phyloP scores from a whole-genome alignment of 169 alveolate genomes.

The Perkinsus chesapeaki region DNA sequence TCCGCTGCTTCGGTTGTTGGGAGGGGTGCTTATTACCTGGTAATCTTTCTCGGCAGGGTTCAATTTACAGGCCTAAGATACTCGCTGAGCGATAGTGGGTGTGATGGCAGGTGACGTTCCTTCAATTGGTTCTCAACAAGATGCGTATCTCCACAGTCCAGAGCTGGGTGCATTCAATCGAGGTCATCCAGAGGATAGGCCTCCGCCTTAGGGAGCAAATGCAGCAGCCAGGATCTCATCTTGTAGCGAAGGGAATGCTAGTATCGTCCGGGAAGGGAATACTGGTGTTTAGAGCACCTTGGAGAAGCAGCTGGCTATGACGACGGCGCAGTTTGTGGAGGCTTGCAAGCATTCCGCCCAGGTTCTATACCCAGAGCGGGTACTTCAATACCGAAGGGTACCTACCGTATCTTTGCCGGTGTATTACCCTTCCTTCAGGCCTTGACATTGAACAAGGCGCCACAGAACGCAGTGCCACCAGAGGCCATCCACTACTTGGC shows the following conservation, averaged over 20 bases:
- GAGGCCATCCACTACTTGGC: not conserved
- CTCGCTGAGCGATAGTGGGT: too few species aligned
- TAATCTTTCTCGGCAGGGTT: too few species aligned
- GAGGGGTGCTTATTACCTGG: too few species aligned
- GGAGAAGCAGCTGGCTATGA: not conserved
- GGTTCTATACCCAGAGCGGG: constrained; percentile 1
- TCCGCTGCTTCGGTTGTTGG: too few species aligned
- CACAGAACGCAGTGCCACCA: not conserved
- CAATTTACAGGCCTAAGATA: too few species aligned
- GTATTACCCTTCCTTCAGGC: not conserved
- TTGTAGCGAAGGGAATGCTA: not conserved
- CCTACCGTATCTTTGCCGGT: not conserved
- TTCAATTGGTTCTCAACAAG: not conserved
- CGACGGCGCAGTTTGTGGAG: not conserved
- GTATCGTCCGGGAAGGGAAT: not conserved
- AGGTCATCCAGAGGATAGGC: not conserved
- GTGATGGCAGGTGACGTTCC: not conserved
- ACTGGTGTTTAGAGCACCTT: not conserved
- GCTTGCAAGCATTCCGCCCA: constrained; percentile 1
- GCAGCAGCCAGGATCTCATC: not conserved
- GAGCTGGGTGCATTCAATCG: not conserved
- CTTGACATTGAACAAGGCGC: not conserved
- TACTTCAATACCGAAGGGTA: not conserved
- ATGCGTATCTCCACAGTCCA: not conserved
- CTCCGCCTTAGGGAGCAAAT: not conserved